A percentile compares a stretch with the other conserved stretches of the same genome.
These are phyloP conservation scores for Dispira simplex DNA, from an alignment of 192 early-diverging fungal genomes.

Conservation along the genomic window DNA sequence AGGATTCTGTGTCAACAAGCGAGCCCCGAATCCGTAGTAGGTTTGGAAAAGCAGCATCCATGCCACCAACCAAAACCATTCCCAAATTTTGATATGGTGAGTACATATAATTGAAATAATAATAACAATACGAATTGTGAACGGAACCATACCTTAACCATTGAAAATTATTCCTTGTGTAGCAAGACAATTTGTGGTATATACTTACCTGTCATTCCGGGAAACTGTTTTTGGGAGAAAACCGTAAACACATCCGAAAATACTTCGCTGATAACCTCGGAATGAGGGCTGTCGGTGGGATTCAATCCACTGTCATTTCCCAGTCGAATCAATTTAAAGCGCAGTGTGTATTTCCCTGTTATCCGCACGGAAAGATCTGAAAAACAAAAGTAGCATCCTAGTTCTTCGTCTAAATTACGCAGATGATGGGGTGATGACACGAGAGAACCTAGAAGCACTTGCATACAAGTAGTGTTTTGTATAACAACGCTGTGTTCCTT, in stretches of 20 bases:
- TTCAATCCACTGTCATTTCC: conserved; percentile 25
- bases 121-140: neutral
- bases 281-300: conserved; percentile 1
- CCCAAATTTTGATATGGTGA: conserved; percentile 1
- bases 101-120: neutral
- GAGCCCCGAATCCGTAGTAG: no score
- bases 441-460: conserved; percentile 44
- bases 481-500: conserved; percentile 43
- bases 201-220: conserved; percentile 61
- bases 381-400: conserved; percentile 63
- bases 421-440: conserved; percentile 40
- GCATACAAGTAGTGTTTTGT: conserved; percentile 39
- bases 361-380: conserved; percentile 60
- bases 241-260: conserved; percentile 58
- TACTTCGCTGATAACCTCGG: conserved; percentile 31
- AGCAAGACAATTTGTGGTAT: neutral
- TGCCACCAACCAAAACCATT: neutral
- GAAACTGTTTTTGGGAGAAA: conserved; percentile 69
- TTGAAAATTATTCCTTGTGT: conserved; percentile 4
- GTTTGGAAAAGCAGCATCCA: no score
- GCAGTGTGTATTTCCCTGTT: conserved; percentile 51
- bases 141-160: neutral
- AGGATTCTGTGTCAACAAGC: conserved; percentile 39
- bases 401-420: conserved; percentile 34
- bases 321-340: conserved; percentile 54